Evolutionary conservation across 1,284 basidiomycete genomes (phyloP).

Genomic region (Trametes polyzona): DNA sequence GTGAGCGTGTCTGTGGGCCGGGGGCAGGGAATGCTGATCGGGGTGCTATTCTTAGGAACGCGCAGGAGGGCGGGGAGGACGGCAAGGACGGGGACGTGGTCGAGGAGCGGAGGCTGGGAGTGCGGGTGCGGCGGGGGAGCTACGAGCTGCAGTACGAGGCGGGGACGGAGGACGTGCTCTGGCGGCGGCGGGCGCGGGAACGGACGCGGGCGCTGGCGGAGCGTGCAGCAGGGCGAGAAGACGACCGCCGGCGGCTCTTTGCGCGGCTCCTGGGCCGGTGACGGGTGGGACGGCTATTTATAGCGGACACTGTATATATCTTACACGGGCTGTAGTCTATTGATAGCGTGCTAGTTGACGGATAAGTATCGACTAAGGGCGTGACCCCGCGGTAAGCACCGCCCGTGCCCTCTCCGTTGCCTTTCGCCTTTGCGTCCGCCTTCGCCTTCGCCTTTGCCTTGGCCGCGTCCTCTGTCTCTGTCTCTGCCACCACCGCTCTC

Average conservation of each 20-base stretch:
- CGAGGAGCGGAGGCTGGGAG: constrained; percentile 45
- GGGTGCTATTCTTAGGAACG: constrained; percentile 42
- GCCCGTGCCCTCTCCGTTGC: not conserved
- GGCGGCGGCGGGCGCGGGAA: constrained; percentile 42
- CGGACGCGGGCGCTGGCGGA: constrained; percentile 45
- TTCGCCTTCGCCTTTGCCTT: not conserved
- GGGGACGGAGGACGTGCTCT: constrained; percentile 58
- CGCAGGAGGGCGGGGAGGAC: constrained; percentile 37
- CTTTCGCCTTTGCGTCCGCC: too few species aligned
- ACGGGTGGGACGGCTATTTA: constrained; percentile 24
- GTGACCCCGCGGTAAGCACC: not conserved
- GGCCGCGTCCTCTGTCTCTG: constrained; percentile 8
- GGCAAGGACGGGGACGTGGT: constrained; percentile 34
- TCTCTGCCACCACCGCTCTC: constrained; percentile 2
- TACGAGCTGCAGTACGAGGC: constrained; percentile 80
- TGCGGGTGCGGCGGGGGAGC: constrained; percentile 66
- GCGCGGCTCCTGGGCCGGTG: constrained; percentile 32
- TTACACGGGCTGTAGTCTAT: constrained; percentile 15
- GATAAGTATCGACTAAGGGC: constrained; percentile 20
- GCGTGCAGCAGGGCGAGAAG: constrained; percentile 51
- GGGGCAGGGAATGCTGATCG: constrained; percentile 22
- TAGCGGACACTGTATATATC: constrained; percentile 15
- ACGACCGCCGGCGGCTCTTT: constrained; percentile 54
- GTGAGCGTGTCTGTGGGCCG: constrained; percentile 22
- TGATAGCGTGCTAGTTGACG: constrained; percentile 24